Base-by-base conservation (phyloP, 768 basidiomycete species). In the Podaxis rugospora region DNA sequence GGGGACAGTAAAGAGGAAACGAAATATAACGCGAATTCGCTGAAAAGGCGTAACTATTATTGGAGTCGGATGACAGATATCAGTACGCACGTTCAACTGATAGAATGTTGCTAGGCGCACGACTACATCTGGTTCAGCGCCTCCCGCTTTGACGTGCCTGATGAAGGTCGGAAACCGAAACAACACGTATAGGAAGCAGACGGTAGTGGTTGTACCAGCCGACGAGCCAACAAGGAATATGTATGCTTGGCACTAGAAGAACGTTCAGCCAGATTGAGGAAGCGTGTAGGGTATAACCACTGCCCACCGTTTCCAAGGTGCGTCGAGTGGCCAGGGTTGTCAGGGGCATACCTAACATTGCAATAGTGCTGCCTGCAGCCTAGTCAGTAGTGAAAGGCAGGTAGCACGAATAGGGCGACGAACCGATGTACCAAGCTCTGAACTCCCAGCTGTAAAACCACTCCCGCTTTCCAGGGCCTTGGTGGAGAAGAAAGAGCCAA, bases 381-480 rank as follows among this genome's bases (percentile, higher is more conserved):
- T n/a, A 55, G 55, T 25, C 32, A 51, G 50, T 51, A 28, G 54
- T 7, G 59, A 42, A 32, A 61, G 40, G 39, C 21, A 47, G 21
- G 16, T 16, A 4, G 49, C 32, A 37, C 23, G 40, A 62, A 64
- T 27, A 35, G 37, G 25, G 53, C 37, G 16, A 73, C 79, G 35
- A 69, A 90, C 90, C 87, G 49, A 83, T 68, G 59, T 80, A 84
- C 92, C 92, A 93, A 16, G 83, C 68, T 47, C 80, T 79, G 70
- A 87, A 93, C 71, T 93, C 90, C 83, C 84, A 85, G 69, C 90
- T 90, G 23, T 83, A 75, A 71, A 93, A 93, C 92, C 92, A 93
- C 35, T 84, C 77, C 3, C 86, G 83, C 67, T 86, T 83, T 47
- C 77, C 74, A 0, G 88, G 87, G 3, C 88, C 87, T 73, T 92